phyloP scores from a whole-genome alignment of 805 yeast species.

The Kregervanrija delftensis region DNA sequence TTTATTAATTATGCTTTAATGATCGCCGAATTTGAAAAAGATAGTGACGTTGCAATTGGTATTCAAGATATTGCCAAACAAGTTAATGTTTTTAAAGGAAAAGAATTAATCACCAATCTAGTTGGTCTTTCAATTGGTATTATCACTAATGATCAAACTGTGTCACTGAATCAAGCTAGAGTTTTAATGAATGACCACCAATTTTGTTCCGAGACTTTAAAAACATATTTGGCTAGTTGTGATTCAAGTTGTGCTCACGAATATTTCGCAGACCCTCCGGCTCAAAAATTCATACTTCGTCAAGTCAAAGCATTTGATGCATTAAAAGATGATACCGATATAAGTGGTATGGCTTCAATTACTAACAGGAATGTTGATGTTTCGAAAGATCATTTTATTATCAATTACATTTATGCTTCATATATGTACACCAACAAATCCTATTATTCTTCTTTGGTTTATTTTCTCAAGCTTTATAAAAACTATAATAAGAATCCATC shows the following conservation, averaged over 20 bases:
- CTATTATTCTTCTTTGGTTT: conserved; percentile 75
- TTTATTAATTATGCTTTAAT: conserved; percentile 74
- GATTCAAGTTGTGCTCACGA: conserved; percentile 17
- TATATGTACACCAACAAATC: conserved; percentile 76
- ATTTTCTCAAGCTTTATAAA: conserved; percentile 63
- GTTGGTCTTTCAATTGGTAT: conserved; percentile 57
- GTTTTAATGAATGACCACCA: conserved; percentile 60
- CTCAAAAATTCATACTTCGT: conserved; percentile 84
- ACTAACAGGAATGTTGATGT: conserved; percentile 43
- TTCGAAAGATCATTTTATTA: conserved; percentile 54
- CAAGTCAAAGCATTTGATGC: conserved; percentile 88
- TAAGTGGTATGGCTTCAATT: conserved; percentile 76
- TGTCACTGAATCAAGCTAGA: conserved; percentile 54
- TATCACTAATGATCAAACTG: conserved; percentile 40
- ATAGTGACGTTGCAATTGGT: conserved; percentile 54
- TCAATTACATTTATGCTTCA: conserved; percentile 64
- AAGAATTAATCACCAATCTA: conserved; percentile 53
- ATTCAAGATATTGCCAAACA: conserved; percentile 69
- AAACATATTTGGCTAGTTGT: conserved; percentile 55
- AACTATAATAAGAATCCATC: conserved; percentile 71
- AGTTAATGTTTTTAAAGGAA: conserved; percentile 67
- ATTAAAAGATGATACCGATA: conserved; percentile 32
- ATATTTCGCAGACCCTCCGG: conserved; percentile 65
- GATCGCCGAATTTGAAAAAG: conserved; percentile 50
- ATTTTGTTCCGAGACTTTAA: conserved; percentile 63